Evolutionary conservation across 495 filamentous ascomycete species (phyloP).

Genomic region (Aspergillus egyptiacus): DNA sequence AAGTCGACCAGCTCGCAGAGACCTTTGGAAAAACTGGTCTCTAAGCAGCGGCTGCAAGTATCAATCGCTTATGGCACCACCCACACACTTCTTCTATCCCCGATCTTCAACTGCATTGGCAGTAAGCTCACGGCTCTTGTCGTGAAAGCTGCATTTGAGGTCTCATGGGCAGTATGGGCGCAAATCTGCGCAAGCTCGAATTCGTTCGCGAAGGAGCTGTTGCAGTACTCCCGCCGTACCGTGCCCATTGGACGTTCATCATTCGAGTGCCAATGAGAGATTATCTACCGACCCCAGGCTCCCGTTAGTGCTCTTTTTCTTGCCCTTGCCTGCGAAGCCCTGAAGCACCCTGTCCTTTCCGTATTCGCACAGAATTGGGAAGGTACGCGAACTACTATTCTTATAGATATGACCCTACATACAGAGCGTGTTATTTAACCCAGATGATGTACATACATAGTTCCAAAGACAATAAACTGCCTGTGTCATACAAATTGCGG

Average conservation of each 20-base stretch:
- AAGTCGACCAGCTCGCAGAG: constrained; percentile 75
- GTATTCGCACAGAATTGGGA: background rate
- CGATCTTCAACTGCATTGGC: background rate
- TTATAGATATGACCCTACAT: background rate
- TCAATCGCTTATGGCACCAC: background rate
- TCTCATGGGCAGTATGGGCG: background rate
- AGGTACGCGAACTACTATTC: background rate
- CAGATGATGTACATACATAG: constrained; percentile 17
- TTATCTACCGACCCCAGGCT: background rate
- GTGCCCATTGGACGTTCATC: background rate
- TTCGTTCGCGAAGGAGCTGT: background rate
- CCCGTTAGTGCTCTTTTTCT: background rate
- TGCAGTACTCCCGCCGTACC: background rate
- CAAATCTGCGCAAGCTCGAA: background rate
- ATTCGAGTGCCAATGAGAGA: background rate
- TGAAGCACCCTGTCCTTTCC: background rate
- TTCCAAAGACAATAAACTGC: constrained; percentile 7
- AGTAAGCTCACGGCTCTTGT: background rate
- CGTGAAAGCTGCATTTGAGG: background rate
- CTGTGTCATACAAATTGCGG: background rate
- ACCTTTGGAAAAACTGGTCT: constrained; percentile 59
- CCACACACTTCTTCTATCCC: background rate
- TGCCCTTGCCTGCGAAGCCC: background rate
- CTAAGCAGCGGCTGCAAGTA: background rate
- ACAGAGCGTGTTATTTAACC: constrained; percentile 5